Evolutionary conservation across 1,284 basidiomycete genomes (phyloP).

Genomic region (Melampsora larici-populina): DNA sequence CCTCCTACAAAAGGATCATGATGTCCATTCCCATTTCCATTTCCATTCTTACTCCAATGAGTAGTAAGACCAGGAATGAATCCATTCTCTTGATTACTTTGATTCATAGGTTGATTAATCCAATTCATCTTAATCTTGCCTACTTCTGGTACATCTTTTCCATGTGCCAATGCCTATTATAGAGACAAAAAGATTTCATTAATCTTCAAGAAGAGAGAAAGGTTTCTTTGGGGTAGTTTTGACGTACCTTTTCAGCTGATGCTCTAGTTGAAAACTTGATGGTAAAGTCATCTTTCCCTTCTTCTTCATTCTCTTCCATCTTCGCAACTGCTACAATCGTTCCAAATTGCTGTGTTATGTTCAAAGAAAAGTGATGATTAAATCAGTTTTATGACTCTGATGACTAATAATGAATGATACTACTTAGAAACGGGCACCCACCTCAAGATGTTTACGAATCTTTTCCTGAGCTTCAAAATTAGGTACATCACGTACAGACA

Average conservation of each 20-base stretch:
- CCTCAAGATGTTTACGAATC: conserved; percentile 18
- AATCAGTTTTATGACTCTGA: background rate
- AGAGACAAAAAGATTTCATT: background rate
- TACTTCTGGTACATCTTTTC: conserved; percentile 22
- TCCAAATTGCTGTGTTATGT: conserved; percentile 29
- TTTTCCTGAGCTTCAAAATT: background rate
- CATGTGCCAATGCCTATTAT: conserved; percentile 24
- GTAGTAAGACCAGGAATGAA: no score
- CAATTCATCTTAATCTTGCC: conserved; percentile 26
- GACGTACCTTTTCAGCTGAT: conserved; percentile 31
- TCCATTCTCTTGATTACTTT: no score
- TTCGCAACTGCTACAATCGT: conserved; percentile 2
- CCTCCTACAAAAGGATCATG: no score
- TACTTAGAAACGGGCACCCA: background rate
- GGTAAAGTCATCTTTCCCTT: conserved; percentile 1
- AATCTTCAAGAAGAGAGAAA: background rate
- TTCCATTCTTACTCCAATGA: no score
- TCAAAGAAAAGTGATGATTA: background rate
- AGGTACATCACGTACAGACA: conserved; percentile 11
- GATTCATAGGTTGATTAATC: background rate
- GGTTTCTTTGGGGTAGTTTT: background rate
- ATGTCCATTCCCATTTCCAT: no score
- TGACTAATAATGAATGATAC: background rate
- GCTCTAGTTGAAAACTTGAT: conserved; percentile 22
- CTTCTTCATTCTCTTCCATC: conserved; percentile 1